Conservation (phyloP, 2,329 filamentous ascomycete species). For the Ophiostoma himal-ulmi region DNA sequence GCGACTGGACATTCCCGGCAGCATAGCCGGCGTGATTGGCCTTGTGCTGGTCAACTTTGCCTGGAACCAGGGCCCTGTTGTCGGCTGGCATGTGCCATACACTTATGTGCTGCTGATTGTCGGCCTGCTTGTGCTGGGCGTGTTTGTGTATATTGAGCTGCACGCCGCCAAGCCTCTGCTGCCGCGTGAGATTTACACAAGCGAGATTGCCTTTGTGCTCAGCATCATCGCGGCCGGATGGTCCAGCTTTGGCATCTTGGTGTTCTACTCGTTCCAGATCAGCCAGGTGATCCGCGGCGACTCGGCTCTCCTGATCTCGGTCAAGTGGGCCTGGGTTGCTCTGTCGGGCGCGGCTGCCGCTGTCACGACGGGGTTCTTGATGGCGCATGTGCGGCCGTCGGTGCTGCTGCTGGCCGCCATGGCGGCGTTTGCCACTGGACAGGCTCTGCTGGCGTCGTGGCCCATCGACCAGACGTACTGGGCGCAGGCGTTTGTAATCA, state of each 20-base stretch:
- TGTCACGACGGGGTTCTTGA: constrained; percentile 39
- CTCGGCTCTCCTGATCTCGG: constrained; percentile 37
- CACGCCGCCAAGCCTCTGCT: constrained; percentile 24
- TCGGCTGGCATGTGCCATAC: constrained; percentile 26
- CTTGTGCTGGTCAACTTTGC: constrained; percentile 28
- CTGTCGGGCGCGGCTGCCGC: constrained; percentile 44
- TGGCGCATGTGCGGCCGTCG: constrained; percentile 36
- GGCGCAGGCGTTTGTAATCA: constrained; percentile 54
- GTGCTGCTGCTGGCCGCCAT: constrained; percentile 42
- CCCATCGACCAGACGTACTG: constrained; percentile 57
- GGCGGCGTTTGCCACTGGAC: constrained; percentile 38
- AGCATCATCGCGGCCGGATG: constrained; percentile 24
- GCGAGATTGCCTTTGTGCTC: constrained; percentile 23
- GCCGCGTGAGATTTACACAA: constrained; percentile 25
- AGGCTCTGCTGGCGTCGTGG: constrained; percentile 40
- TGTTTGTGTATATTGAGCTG: constrained; percentile 25
- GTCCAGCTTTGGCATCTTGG: constrained; percentile 26
- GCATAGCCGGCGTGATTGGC: constrained; percentile 19
- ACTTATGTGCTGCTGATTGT: constrained; percentile 25
- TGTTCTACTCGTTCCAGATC: constrained; percentile 26
- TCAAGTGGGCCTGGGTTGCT: constrained; percentile 32
- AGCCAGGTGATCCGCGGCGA: constrained; percentile 38
- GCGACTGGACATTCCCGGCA: constrained; percentile 24
- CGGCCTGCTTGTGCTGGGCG: constrained; percentile 23
- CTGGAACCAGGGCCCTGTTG: constrained; percentile 27